Percentiles rank a stretch among this genome's conserved stretches.
phyloP scores from a whole-genome alignment of 768 basidiomycete species.

The Boletus bicolor region DNA sequence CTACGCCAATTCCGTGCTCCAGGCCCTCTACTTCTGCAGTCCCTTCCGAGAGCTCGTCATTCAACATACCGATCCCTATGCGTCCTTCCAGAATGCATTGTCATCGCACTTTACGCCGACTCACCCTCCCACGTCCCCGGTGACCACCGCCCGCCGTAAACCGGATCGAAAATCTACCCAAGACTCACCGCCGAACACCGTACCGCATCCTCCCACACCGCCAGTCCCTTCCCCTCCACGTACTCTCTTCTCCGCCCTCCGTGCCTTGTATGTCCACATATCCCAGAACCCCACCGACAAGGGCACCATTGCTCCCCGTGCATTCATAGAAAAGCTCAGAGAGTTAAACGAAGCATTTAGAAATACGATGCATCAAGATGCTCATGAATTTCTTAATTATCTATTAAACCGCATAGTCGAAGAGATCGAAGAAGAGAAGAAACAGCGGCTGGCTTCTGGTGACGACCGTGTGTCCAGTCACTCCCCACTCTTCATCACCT shows the following conservation, averaged over 20 bases:
- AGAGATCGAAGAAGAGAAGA: conserved; percentile 78
- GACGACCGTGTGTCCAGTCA: conserved; percentile 61
- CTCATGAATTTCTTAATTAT: conserved; percentile 97
- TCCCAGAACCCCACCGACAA: conserved; percentile 73
- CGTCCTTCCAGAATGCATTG: conserved; percentile 34
- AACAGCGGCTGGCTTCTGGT: conserved; percentile 40
- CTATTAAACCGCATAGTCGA: conserved; percentile 91
- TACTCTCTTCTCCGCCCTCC: conserved; percentile 87
- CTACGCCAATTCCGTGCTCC: conserved; percentile 98
- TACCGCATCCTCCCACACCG: conserved; percentile 32
- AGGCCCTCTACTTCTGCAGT: conserved; percentile 92
- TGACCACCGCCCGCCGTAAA: conserved; percentile 45
- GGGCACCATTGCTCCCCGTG: conserved; percentile 85
- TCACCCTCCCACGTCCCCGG: conserved; percentile 27
- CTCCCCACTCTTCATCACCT: background rate
- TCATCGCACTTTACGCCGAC: conserved; percentile 23
- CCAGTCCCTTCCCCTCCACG: conserved; percentile 60
- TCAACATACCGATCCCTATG: conserved; percentile 57
- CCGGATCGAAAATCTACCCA: conserved; percentile 50
- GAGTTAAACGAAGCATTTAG: conserved; percentile 90
- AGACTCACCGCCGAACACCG: conserved; percentile 31
- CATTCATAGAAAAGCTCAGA: conserved; percentile 91
- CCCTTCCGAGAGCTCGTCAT: conserved; percentile 90
- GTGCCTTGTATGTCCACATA: conserved; percentile 85
- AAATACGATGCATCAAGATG: conserved; percentile 93